phyloP scores from a whole-genome alignment of 1,139 yeast species.

The Blastobotrys aristatus region DNA sequence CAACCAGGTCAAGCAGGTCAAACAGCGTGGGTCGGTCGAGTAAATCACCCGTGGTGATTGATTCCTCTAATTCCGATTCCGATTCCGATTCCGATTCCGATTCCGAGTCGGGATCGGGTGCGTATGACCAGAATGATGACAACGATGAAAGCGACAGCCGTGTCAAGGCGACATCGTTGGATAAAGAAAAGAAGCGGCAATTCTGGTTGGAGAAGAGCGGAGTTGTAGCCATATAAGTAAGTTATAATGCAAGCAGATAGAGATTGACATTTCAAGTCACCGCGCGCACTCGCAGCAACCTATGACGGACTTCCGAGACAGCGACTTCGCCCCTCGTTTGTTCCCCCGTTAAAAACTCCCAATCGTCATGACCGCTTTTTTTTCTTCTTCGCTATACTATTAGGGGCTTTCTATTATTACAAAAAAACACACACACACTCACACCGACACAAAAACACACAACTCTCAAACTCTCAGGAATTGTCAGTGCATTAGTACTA shows the following conservation, averaged over 20 bases:
- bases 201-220: constrained; percentile 13
- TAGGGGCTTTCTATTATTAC: no score
- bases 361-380: no score
- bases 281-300: no score
- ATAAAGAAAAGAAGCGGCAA: constrained; percentile 10
- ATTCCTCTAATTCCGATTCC: not conserved
- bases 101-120: not conserved
- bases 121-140: constrained; percentile 1
- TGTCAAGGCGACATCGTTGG: constrained; percentile 1
- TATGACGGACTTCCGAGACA: no score
- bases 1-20: not conserved
- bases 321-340: no score
- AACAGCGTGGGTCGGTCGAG: no score
- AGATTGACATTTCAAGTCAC: no score
- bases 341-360: not conserved
- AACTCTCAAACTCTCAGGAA: no score
- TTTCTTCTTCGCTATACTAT: no score
- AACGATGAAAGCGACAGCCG: constrained; percentile 6
- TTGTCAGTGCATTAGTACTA: no score
- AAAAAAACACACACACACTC: not conserved
- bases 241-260: not conserved
- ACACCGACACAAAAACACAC: not conserved
- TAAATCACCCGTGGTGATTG: no score
- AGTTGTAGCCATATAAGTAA: constrained; percentile 3
- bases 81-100: not conserved